phyloP scores from a whole-genome alignment of 2,329 filamentous ascomycete species.

The Talaromyces sp. region DNA sequence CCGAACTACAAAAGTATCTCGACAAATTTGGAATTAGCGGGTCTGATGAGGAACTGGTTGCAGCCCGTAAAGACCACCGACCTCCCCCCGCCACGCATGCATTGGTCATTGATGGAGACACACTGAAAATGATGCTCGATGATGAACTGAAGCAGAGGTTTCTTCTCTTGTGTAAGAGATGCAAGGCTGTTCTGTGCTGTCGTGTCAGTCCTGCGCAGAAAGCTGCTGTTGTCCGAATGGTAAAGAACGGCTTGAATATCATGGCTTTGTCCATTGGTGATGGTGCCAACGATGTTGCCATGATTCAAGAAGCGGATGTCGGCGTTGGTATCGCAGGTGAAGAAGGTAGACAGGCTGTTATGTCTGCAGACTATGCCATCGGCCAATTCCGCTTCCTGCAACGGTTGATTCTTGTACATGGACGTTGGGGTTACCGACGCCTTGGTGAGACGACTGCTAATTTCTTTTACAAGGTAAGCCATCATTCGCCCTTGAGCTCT shows the following conservation, averaged over 20 bases:
- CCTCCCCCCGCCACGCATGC: constrained; percentile 84
- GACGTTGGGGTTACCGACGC: constrained; percentile 92
- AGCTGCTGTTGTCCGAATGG: constrained; percentile 92
- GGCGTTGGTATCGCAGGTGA: constrained; percentile 92
- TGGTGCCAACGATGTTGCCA: constrained; percentile 91
- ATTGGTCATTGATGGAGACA: constrained; percentile 90
- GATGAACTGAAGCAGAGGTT: constrained; percentile 86
- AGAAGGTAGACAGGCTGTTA: constrained; percentile 86
- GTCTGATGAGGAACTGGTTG: constrained; percentile 74
- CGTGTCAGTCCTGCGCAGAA: constrained; percentile 96
- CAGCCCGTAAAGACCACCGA: constrained; percentile 76
- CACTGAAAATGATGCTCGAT: constrained; percentile 78
- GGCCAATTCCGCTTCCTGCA: constrained; percentile 88
- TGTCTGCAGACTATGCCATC: constrained; percentile 95
- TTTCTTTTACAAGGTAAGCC: constrained; percentile 88
- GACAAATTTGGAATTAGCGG: constrained; percentile 72
- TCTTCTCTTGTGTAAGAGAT: constrained; percentile 90
- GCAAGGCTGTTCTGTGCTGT: constrained; percentile 93
- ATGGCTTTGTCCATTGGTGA: constrained; percentile 94
- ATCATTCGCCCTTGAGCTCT: background rate
- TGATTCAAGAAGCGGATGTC: constrained; percentile 97
- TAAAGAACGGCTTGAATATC: constrained; percentile 89
- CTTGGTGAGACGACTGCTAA: constrained; percentile 92
- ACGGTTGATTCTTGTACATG: constrained; percentile 80
- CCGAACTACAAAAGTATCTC: constrained; percentile 70